These are phyloP conservation scores for Macrophomina phaseolina DNA, from an alignment of 2,329 filamentous ascomycete genomes.

Conservation along the genomic window DNA sequence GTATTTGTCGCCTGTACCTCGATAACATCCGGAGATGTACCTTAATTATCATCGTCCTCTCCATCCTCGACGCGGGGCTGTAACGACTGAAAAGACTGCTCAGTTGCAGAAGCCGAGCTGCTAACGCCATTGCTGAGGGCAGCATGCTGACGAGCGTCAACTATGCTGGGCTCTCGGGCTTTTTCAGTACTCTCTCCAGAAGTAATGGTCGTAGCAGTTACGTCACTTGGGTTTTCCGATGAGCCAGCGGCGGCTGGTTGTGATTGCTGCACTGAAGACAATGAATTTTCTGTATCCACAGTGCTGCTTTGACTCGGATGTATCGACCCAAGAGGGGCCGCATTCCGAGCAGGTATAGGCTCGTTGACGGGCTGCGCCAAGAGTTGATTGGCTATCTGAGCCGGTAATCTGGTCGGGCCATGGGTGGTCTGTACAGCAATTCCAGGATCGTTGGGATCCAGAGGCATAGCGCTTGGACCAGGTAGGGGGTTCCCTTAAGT, in stretches of 20 bases:
- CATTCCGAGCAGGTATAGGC: background rate
- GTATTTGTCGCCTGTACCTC: background rate
- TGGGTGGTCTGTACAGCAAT: background rate
- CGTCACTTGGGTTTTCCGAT: background rate
- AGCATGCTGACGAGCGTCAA: background rate
- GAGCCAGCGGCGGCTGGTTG: background rate
- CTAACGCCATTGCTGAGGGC: background rate
- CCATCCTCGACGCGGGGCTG: slow-evolving; percentile 22
- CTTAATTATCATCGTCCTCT: slow-evolving; percentile 14
- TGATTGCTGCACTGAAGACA: background rate
- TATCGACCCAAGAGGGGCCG: background rate
- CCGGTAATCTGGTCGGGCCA: background rate
- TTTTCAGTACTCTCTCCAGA: background rate
- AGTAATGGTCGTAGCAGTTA: background rate
- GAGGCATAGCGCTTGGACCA: background rate
- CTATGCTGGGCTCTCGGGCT: background rate
- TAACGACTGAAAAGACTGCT: background rate
- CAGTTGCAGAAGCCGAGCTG: background rate
- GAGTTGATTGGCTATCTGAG: background rate
- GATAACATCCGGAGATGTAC: background rate
- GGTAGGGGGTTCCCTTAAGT: background rate
- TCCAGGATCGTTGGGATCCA: background rate
- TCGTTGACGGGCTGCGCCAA: background rate
- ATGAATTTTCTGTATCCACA: background rate
- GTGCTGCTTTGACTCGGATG: background rate